phyloP scores from a whole-genome alignment of 2,329 filamentous ascomycete species.

The Aspergillus pseudotamarii region DNA sequence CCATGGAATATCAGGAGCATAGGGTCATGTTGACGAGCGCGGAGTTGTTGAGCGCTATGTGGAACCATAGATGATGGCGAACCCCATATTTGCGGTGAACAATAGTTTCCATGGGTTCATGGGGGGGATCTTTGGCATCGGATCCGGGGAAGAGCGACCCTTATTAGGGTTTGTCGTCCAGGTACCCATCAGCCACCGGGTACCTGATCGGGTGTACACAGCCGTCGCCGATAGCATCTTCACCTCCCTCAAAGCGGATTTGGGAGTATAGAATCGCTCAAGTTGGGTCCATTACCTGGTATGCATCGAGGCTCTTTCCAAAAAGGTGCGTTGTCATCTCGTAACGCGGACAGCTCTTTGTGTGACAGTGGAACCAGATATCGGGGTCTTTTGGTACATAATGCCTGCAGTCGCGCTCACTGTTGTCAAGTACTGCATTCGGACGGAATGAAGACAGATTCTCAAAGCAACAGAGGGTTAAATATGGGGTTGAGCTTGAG shows the following conservation, averaged over 20 bases:
- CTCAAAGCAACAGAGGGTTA: background rate
- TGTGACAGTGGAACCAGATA: background rate
- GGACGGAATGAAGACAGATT: background rate
- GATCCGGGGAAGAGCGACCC: conserved; percentile 1
- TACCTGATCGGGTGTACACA: background rate
- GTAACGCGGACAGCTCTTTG: background rate
- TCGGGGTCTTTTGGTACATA: background rate
- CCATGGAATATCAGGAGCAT: background rate
- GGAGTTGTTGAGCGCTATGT: background rate
- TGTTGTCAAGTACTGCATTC: background rate
- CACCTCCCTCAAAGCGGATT: background rate
- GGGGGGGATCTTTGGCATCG: background rate
- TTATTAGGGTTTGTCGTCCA: background rate
- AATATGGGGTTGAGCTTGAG: background rate
- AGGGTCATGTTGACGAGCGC: conserved; percentile 2
- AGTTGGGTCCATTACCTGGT: background rate
- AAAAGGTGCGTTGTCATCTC: background rate
- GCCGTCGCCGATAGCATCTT: background rate
- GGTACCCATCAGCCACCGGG: background rate
- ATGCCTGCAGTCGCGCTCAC: no score
- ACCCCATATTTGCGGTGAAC: background rate
- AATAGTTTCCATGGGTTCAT: background rate
- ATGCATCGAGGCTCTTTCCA: background rate
- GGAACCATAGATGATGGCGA: background rate
- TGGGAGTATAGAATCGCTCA: background rate